Percentiles rank a stretch among this genome's conserved stretches.
phyloP scores from a whole-genome alignment of 352 stramenopile genomes.

The Phytopythium mirpurense region DNA sequence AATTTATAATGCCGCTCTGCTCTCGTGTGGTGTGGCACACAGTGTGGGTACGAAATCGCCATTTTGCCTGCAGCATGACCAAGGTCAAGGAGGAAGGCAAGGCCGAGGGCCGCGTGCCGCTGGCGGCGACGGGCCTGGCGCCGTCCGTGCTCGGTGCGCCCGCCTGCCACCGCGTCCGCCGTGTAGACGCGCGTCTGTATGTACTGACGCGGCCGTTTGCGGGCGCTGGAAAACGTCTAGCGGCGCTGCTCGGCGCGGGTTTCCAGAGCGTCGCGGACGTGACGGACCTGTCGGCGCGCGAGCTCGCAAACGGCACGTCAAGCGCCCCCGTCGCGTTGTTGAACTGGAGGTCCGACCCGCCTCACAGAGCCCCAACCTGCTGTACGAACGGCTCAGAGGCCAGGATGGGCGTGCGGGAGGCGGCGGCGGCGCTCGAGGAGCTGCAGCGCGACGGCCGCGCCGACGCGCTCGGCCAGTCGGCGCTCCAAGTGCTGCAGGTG shows the following conservation, averaged over 20 bases:
- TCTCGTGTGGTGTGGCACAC: no score
- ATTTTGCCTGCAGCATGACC: slow-evolving; percentile 9
- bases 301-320: slow-evolving; percentile 48
- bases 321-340: no score
- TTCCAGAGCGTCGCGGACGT: slow-evolving; percentile 60
- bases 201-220: not conserved
- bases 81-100: slow-evolving; percentile 6
- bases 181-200: not conserved
- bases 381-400: slow-evolving; percentile 33
- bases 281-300: slow-evolving; percentile 34
- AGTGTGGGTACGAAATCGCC: no score
- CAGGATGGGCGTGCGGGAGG: slow-evolving; percentile 33
- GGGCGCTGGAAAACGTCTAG: slow-evolving; percentile 16
- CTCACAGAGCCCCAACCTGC: no score
- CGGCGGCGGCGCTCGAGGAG: slow-evolving; percentile 22
- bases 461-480: slow-evolving; percentile 28
- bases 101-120: slow-evolving; percentile 22
- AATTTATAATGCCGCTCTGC: not conserved
- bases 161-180: no score
- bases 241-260: slow-evolving; percentile 47
- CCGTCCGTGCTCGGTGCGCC: slow-evolving; percentile 47
- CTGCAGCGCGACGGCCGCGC: slow-evolving; percentile 2
- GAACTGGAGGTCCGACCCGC: no score
- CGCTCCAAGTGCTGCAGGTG: slow-evolving; percentile 45
- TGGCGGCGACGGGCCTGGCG: slow-evolving; percentile 51